Percentiles rank a stretch among this genome's conserved stretches.
These are phyloP conservation scores for Nannizziopsis arthrosporioides DNA, from an alignment of 2,329 filamentous ascomycete species.

Conservation along the genomic window DNA sequence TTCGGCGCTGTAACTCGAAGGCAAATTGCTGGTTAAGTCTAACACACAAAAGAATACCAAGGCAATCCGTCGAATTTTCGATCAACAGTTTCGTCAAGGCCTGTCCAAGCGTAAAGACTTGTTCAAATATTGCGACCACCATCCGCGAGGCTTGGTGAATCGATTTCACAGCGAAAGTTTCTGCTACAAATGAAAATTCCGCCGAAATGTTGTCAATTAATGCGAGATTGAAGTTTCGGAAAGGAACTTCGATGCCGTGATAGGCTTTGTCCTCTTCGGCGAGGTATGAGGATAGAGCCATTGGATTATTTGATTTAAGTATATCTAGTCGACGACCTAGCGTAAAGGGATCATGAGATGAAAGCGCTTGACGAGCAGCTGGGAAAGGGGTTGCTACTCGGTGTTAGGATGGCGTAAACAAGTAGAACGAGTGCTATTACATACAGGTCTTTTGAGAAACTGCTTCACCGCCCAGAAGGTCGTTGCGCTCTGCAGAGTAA, in stretches of 20 bases:
- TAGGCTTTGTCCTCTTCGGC: constrained; percentile 78
- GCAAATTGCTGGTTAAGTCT: constrained; percentile 87
- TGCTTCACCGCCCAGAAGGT: constrained; percentile 71
- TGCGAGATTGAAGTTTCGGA: constrained; percentile 89
- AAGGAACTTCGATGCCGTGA: constrained; percentile 82
- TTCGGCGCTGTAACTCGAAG: constrained; percentile 83
- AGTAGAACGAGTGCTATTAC: constrained; percentile 7
- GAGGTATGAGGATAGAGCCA: constrained; percentile 73
- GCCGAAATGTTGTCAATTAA: constrained; percentile 86
- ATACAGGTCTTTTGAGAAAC: constrained; percentile 48
- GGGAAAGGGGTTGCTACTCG: constrained; percentile 28
- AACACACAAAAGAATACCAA: constrained; percentile 83
- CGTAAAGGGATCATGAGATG: constrained; percentile 70
- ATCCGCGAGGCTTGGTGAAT: constrained; percentile 68
- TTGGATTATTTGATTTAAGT: constrained; percentile 59
- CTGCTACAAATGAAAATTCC: constrained; percentile 85
- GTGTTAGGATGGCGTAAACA: not conserved
- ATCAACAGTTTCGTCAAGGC: constrained; percentile 63
- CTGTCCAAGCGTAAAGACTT: constrained; percentile 76
- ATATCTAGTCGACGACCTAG: constrained; percentile 77
- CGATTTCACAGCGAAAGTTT: constrained; percentile 73
- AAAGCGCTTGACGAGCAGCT: constrained; percentile 28
- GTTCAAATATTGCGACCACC: constrained; percentile 79
- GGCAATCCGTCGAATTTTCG: constrained; percentile 64
- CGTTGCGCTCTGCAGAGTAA: constrained; percentile 69